Base-by-base conservation (phyloP, 352 stramenopile genomes). In the Phytophthora palmivora region DNA sequence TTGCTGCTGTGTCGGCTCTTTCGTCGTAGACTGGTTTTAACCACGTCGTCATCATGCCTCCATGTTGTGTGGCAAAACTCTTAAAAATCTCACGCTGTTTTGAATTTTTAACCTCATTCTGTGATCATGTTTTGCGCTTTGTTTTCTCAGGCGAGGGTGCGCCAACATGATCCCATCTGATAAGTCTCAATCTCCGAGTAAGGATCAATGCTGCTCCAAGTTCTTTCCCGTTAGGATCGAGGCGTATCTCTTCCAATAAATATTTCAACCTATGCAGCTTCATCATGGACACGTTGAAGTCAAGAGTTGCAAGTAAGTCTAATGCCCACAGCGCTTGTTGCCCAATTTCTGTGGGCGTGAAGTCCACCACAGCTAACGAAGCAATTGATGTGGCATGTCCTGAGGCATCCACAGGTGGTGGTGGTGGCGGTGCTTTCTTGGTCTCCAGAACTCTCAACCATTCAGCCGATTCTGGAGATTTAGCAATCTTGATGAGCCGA, bases 281-380 rank as follows among this genome's bases (percentile, higher is more conserved):
- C 80, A 92, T 92, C 65, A 80, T 71, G 30, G 72, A 78, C 6
- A 88, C 73, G 60, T 92, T 92, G 52, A 84, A 90, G 41, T 88
- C 79, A 11, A 89, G 60, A 45, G 58, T 78, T 36, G 78, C 76
- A 30, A 92, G 70, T 45, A 90, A 53, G 38, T 92, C 83, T n/a
- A 92, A 71, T 4, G 83, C 75, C 83, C 83, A 92, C n/a, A 90
- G 67, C 12, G 79, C 77, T 41, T 83, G 80, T 51, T 92, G 83
- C 2, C 74, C 83, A 18, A 92, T 74, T 39, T 92, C 83, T 0
- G 78, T 77, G 6, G 80, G 82, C 0, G 80, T 88, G 32, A 87
- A 89, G 44, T 90, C 83, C 2, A 89, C 79, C 3, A 78, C 70
- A 11, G 81, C 72, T 7, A 90, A 65, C 2, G 72, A 75, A 7